Evolutionary conservation across 23 red algal genomes (phyloP).

Genomic region (Gracilaria domingensis): DNA sequence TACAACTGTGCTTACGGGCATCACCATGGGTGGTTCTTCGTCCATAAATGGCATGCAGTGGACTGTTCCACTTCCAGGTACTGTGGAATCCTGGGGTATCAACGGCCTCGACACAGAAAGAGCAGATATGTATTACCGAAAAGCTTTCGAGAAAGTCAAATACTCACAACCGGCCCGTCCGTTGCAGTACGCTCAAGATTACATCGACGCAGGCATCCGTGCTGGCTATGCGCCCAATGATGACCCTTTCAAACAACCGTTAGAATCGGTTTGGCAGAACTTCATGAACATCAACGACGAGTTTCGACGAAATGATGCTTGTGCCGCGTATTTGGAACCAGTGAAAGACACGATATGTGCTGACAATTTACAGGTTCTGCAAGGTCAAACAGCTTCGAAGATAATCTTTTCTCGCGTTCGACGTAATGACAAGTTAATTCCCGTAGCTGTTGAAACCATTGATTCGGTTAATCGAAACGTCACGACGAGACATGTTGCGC

Average conservation of each 20-base stretch:
- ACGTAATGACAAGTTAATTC: background rate
- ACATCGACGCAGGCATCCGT: slow-evolving; percentile 31
- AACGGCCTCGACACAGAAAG: slow-evolving; percentile 27
- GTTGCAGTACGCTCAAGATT: slow-evolving; percentile 56
- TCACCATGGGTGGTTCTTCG: slow-evolving; percentile 63
- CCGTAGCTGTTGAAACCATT: slow-evolving; percentile 7
- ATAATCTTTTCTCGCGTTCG: slow-evolving; percentile 1
- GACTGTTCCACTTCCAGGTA: slow-evolving; percentile 46
- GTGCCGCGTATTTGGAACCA: slow-evolving; percentile 56
- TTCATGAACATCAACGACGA: slow-evolving; percentile 17
- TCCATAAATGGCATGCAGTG: slow-evolving; percentile 74
- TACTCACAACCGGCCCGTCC: background rate
- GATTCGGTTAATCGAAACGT: slow-evolving; percentile 9
- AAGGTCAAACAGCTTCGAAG: slow-evolving; percentile 7
- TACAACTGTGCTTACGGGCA: slow-evolving; percentile 33
- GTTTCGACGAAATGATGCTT: slow-evolving; percentile 52
- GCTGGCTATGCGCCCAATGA: slow-evolving; percentile 28
- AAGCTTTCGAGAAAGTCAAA: slow-evolving; percentile 25
- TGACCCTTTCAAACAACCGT: slow-evolving; percentile 16
- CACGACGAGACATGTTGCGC: background rate
- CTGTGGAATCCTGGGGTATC: slow-evolving; percentile 52
- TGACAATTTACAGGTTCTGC: slow-evolving; percentile 33
- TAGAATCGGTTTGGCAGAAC: slow-evolving; percentile 3
- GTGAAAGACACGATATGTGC: background rate
- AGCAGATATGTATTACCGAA: slow-evolving; percentile 37